Conservation (phyloP, 208 protist species). For the Strigomonas galati region DNA sequence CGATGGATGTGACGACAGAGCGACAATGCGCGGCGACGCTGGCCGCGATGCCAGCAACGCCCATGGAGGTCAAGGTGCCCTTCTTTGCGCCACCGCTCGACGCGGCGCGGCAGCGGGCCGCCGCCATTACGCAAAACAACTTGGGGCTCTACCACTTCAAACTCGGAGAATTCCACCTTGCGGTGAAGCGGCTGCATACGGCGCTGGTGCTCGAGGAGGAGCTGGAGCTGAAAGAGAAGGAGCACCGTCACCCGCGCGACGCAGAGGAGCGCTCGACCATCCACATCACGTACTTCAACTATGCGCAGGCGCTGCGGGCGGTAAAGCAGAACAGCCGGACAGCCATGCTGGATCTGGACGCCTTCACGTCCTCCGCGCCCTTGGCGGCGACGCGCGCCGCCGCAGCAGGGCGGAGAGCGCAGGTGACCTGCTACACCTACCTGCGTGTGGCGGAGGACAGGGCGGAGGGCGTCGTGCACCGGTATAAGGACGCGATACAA, state of each 20-base stretch:
- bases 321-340: conserved; percentile 24
- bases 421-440: neutral
- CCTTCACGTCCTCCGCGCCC: no score
- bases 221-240: conserved; percentile 24
- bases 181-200: conserved; percentile 30
- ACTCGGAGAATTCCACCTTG: conserved; percentile 63
- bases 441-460: neutral
- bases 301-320: conserved; percentile 55
- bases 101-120: conserved; percentile 27
- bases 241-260: no score
- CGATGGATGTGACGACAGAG: no score
- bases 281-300: conserved; percentile 80
- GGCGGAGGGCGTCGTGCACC: neutral
- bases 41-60: neutral
- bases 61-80: conserved; percentile 42
- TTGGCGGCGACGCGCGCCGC: no score
- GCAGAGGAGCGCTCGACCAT: conserved; percentile 24
- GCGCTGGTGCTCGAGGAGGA: conserved; percentile 56
- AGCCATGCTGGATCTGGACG: neutral
- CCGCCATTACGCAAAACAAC: conserved; percentile 67
- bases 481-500: no score
- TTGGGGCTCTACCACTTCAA: conserved; percentile 82
- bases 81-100: conserved; percentile 52
- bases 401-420: neutral
- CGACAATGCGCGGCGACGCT: neutral